phyloP scores from a whole-genome alignment of 2,329 filamentous ascomycete genomes.

The Beauveria bassiana region DNA sequence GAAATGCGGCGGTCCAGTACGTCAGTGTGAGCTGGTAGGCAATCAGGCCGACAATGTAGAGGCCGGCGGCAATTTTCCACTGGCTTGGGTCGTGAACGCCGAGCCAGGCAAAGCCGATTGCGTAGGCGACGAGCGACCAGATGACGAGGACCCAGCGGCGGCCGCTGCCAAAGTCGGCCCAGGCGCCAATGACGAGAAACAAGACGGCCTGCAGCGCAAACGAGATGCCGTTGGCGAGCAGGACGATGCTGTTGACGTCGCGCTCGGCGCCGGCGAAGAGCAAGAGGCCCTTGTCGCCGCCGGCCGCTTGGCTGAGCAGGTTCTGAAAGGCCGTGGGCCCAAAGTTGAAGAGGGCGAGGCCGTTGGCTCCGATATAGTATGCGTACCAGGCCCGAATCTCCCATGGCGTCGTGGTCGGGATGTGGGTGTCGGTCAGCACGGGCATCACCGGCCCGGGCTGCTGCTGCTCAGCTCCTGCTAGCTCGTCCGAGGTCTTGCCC shows the following conservation, averaged over 20 bases:
- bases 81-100: conserved; percentile 52
- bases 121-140: conserved; percentile 53
- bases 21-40: conserved; percentile 60
- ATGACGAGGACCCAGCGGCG: conserved; percentile 55
- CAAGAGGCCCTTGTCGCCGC: conserved; percentile 42
- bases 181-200: conserved; percentile 44
- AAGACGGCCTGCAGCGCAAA: conserved; percentile 58
- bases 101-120: conserved; percentile 59
- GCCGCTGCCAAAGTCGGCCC: conserved; percentile 58
- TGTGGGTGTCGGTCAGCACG: conserved; percentile 6
- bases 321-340: conserved; percentile 59
- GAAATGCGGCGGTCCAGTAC: conserved; percentile 58
- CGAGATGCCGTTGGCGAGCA: conserved; percentile 58
- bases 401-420: conserved; percentile 4
- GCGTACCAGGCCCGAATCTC: conserved; percentile 18
- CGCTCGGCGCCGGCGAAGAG: conserved; percentile 47
- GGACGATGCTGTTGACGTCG: conserved; percentile 58
- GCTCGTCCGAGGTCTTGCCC: background rate
- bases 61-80: conserved; percentile 52
- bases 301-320: conserved; percentile 52
- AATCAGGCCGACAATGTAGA: conserved; percentile 61
- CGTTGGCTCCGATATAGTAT: conserved; percentile 62
- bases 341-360: conserved; percentile 55
- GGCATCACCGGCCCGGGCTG: conserved; percentile 7
- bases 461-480: background rate